Conservation (phyloP, 345 rosid genomes). For the Bretschneidera sinensis region DNA sequence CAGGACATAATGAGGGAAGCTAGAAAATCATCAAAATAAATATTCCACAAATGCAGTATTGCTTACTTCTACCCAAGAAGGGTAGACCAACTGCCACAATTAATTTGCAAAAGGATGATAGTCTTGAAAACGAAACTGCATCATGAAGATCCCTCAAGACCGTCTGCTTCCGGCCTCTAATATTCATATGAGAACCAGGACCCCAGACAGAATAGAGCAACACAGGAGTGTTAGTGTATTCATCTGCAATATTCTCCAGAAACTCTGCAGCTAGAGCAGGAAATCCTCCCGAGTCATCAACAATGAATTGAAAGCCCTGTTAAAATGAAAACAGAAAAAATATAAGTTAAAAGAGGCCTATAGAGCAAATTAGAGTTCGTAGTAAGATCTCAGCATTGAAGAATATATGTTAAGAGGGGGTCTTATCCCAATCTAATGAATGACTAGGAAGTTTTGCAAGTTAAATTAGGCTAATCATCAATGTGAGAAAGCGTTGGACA, state of each 20-base stretch:
- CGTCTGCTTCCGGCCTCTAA: conserved; percentile 40
- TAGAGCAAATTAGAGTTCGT: background rate
- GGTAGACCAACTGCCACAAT: conserved; percentile 87
- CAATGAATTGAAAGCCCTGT: conserved; percentile 89
- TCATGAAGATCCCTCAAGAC: conserved; percentile 67
- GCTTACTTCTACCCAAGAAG: conserved; percentile 58
- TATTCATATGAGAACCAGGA: conserved; percentile 44
- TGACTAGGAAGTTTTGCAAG: background rate
- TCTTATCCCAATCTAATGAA: background rate
- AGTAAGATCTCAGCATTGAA: background rate
- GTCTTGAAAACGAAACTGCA: conserved; percentile 72
- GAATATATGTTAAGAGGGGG: background rate
- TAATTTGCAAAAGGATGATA: conserved; percentile 62
- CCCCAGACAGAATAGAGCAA: conserved; percentile 62
- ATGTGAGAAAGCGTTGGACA: too few species aligned
- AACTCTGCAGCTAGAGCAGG: conserved; percentile 75
- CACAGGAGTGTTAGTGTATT: conserved; percentile 65
- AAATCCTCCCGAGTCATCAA: conserved; percentile 89
- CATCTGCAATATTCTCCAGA: conserved; percentile 80
- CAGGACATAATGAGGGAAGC: background rate
- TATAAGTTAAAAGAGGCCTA: background rate
- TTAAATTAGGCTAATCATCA: background rate
- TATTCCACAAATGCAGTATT: background rate
- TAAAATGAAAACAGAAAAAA: background rate
- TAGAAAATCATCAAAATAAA: conserved; percentile 1